phyloP scores from a whole-genome alignment of 2,329 filamentous ascomycete genomes.

The Westerdykella sp. region DNA sequence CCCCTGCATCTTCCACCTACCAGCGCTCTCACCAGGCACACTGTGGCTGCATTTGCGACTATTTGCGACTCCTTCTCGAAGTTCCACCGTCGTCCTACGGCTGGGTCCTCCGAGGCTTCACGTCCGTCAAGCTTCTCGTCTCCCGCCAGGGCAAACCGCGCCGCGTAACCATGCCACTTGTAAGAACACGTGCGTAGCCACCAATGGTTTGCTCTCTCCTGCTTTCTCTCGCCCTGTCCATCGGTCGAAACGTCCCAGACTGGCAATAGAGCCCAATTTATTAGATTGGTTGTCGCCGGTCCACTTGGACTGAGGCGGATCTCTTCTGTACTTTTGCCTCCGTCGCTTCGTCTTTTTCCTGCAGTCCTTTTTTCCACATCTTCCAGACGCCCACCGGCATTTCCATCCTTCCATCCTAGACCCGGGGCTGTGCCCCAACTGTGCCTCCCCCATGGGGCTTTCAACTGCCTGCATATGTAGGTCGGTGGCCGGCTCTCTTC shows the following conservation, averaged over 20 bases:
- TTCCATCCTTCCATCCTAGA: slow-evolving; percentile 3
- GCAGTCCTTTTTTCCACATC: slow-evolving; percentile 19
- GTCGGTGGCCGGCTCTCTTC: neutral
- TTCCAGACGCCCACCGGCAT: slow-evolving; percentile 28
- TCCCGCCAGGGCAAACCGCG: slow-evolving; percentile 7
- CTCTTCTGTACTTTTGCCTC: slow-evolving; percentile 5
- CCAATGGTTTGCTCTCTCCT: slow-evolving; percentile 14
- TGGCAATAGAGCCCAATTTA: slow-evolving; percentile 24
- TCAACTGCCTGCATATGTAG: slow-evolving; percentile 1
- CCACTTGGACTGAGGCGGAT: slow-evolving; percentile 2
- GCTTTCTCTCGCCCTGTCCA: neutral
- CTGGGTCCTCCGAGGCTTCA: slow-evolving; percentile 2
- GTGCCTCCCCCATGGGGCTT: neutral
- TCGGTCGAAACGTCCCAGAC: slow-evolving; percentile 20
- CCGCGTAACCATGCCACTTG: slow-evolving; percentile 12
- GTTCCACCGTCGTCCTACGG: slow-evolving; percentile 6
- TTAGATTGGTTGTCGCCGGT: slow-evolving; percentile 22
- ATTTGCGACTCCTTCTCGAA: slow-evolving; percentile 14
- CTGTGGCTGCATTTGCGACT: slow-evolving; percentile 4
- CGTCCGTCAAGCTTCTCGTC: slow-evolving; percentile 3
- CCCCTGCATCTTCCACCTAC: slow-evolving; percentile 11
- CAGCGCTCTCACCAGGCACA: slow-evolving; percentile 3
- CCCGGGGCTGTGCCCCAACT: neutral
- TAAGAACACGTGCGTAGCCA: slow-evolving; percentile 1
- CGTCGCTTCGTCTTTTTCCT: slow-evolving; percentile 9